Base-by-base conservation (phyloP, 2,329 filamentous ascomycete genomes). In the Aspergillus calidoustus region DNA sequence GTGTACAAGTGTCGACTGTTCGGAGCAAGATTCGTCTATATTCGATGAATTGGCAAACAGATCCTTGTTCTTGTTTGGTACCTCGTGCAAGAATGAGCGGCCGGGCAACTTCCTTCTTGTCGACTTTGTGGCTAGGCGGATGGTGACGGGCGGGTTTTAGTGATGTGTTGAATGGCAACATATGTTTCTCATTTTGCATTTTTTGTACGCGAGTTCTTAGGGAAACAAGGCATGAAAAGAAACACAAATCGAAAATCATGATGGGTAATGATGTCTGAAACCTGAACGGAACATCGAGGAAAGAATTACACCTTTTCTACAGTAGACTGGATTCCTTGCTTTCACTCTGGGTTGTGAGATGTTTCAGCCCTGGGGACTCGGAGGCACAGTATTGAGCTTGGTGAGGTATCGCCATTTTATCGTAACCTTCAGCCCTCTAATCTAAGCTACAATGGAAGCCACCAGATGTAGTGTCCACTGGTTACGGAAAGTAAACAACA, bases 211-310 rank as follows among this genome's bases (percentile, higher is more conserved):
- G 67, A 69, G 67, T 60, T 64, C 47, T 46, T 49, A 54, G 43
- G 31, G 46, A 54, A 50, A 30, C 44, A 61, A 50, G 49, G 30
- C 44, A 61, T 34, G 54, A 64, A 68, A 58, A 57, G 47, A 57
- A 50, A 62, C 62, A 66, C 61, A 67, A 64, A 64, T 60, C 57
- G 60, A 68, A 68, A 68, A 66, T 67, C 48, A 66, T 69, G 67
- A 69, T 65, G 67, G 66, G 62, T 67, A 65, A 69, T 64, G 66
- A 68, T 57, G 61, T 49, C 59, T 63, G 56, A 62, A 66, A 28
- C 25, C 25, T 28, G 25, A 28, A 48, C 44, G 64, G 30, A 41
- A 41, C 15, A 41, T 17, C 11, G 34, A 41, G 34, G 34, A 15
- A 4, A 41, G 9, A 41, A 17, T 15, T 41, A 41, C 8, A 11